These are phyloP conservation scores for Candida sanyaensis DNA, from an alignment of 1,139 yeast genomes.

Conservation along the genomic window DNA sequence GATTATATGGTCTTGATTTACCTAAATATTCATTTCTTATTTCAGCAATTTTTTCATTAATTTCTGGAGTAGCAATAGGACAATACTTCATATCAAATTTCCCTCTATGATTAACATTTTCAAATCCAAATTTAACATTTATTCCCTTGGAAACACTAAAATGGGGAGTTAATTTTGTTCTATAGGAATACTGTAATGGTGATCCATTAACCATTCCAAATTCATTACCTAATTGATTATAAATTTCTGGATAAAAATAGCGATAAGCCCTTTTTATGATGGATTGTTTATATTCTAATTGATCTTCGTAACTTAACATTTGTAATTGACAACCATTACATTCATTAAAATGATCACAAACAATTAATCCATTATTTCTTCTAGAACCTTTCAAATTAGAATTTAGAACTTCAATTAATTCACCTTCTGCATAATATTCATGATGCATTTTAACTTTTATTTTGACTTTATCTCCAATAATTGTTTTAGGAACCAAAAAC, in stretches of 20 bases:
- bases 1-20: constrained; percentile 1
- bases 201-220: constrained; percentile 39
- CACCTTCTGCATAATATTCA: constrained; percentile 32
- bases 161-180: constrained; percentile 44
- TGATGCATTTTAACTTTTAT: constrained; percentile 33
- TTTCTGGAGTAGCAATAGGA: constrained; percentile 29
- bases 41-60: constrained; percentile 20
- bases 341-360: constrained; percentile 74
- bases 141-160: constrained; percentile 15
- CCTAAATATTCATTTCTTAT: constrained; percentile 4
- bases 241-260: constrained; percentile 34
- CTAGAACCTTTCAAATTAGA: background rate
- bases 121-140: constrained; percentile 30
- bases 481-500: constrained; percentile 39
- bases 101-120: constrained; percentile 25
- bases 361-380: constrained; percentile 30
- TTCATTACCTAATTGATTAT: constrained; percentile 11
- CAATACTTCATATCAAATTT: constrained; percentile 33
- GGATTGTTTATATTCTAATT: constrained; percentile 31
- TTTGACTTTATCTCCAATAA: constrained; percentile 38
- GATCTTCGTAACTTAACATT: constrained; percentile 44
- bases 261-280: constrained; percentile 36
- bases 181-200: constrained; percentile 37
- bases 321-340: constrained; percentile 58
- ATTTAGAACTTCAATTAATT: constrained; percentile 20